Evolutionary conservation across 257 asterid genomes (phyloP).

Genomic region (Plantago major): DNA sequence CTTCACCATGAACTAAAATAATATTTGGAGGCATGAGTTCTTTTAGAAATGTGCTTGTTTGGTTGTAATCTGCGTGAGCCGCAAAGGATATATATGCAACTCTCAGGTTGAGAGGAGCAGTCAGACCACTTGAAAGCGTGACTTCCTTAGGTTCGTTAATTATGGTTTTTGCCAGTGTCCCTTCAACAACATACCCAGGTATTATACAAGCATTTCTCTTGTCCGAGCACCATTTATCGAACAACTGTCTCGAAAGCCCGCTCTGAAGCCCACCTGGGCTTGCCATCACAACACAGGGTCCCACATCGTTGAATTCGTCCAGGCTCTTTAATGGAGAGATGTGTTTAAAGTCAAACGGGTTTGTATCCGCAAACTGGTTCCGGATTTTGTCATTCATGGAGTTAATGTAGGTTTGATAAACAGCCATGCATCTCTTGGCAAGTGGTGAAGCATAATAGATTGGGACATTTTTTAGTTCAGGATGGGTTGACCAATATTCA

Average conservation of each 20-base stretch:
- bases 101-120: conserved; percentile 79
- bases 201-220: conserved; percentile 80
- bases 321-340: conserved; percentile 77
- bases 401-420: conserved; percentile 88
- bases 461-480: conserved; percentile 77
- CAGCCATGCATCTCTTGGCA: conserved; percentile 94
- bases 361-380: conserved; percentile 59
- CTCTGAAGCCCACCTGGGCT: conserved; percentile 94
- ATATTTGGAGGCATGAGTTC: conserved; percentile 98
- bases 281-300: conserved; percentile 96
- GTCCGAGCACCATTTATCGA: conserved; percentile 92
- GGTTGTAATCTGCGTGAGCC: conserved; percentile 93
- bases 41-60: conserved; percentile 84
- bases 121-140: conserved; percentile 78
- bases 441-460: conserved; percentile 97
- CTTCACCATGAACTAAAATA: conserved; percentile 87
- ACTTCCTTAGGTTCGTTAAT: conserved; percentile 93
- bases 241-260: conserved; percentile 90
- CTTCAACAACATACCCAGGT: conserved; percentile 89
- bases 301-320: conserved; percentile 77
- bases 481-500: conserved; percentile 90
- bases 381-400: conserved; percentile 91
- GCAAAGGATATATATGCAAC: conserved; percentile 94
- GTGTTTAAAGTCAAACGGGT: conserved; percentile 91
- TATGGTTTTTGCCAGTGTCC: conserved; percentile 81